Conservation (phyloP, 2,329 filamentous ascomycete species). For the Penicillium decumbens region DNA sequence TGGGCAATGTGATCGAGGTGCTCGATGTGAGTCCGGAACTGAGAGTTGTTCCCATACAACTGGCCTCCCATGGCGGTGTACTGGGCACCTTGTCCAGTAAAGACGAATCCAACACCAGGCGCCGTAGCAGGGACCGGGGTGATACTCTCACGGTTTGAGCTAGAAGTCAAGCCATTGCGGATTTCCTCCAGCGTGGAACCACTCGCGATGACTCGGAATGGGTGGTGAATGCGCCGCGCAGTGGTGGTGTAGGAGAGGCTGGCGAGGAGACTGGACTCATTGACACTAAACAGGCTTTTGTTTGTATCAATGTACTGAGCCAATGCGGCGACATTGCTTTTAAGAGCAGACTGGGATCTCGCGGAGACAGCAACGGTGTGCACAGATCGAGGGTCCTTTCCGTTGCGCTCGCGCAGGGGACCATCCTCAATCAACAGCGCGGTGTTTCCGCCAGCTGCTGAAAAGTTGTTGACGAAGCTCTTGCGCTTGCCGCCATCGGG, state of each 20-base stretch:
- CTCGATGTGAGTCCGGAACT: slow-evolving; percentile 32
- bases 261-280: slow-evolving; percentile 46
- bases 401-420: slow-evolving; percentile 24
- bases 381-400: slow-evolving; percentile 50
- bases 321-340: slow-evolving; percentile 54
- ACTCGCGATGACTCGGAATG: slow-evolving; percentile 25
- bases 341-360: slow-evolving; percentile 48
- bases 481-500: slow-evolving; percentile 33
- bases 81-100: slow-evolving; percentile 39
- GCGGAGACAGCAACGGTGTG: slow-evolving; percentile 59
- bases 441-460: slow-evolving; percentile 68
- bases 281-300: slow-evolving; percentile 30
- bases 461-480: slow-evolving; percentile 62
- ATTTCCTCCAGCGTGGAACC: slow-evolving; percentile 23
- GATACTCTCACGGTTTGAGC: slow-evolving; percentile 17
- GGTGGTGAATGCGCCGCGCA: slow-evolving; percentile 49
- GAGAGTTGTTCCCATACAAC: slow-evolving; percentile 19
- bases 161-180: slow-evolving; percentile 14
- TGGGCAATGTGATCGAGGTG: slow-evolving; percentile 30
- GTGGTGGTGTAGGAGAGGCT: slow-evolving; percentile 65
- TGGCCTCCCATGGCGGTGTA: slow-evolving; percentile 33
- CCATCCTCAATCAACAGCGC: slow-evolving; percentile 61
- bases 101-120: slow-evolving; percentile 27
- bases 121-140: slow-evolving; percentile 19
- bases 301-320: slow-evolving; percentile 53